These are phyloP conservation scores for Penicillium sp. DNA, from an alignment of 2,329 filamentous ascomycete genomes.

Conservation along the genomic window DNA sequence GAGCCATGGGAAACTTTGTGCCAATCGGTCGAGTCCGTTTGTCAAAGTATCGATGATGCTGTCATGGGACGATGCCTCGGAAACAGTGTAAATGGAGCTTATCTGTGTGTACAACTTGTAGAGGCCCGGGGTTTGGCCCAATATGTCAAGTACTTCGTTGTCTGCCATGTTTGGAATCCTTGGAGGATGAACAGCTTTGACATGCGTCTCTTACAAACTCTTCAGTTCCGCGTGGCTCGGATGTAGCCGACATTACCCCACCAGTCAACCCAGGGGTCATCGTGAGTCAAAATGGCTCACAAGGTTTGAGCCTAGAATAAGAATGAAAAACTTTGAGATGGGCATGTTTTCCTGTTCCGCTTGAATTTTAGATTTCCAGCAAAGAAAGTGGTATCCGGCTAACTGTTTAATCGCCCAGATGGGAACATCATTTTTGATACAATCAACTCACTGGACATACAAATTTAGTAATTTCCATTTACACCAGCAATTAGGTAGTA, in stretches of 20 bases:
- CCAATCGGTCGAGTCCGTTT: conserved; percentile 14
- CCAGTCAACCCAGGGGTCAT: background rate
- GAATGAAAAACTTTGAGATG: too few relatives aligned
- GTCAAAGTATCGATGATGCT: conserved; percentile 10
- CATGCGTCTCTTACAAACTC: background rate
- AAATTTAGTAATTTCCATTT: too few relatives aligned
- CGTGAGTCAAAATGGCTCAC: conserved; percentile 1
- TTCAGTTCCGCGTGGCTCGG: background rate
- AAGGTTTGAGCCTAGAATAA: too few relatives aligned
- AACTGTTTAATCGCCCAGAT: too few relatives aligned
- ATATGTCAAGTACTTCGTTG: conserved; percentile 6
- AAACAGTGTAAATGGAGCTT: conserved; percentile 9
- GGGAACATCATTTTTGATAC: too few relatives aligned
- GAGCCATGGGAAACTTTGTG: conserved; percentile 15
- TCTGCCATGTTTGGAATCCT: background rate
- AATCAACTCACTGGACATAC: too few relatives aligned
- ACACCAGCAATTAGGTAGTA: too few relatives aligned
- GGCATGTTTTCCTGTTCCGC: too few relatives aligned
- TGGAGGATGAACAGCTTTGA: background rate
- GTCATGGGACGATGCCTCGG: conserved; percentile 8
- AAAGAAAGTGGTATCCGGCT: too few relatives aligned
- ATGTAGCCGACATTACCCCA: background rate
- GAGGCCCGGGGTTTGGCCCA: conserved; percentile 11
- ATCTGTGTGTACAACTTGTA: conserved; percentile 21
- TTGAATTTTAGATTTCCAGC: too few relatives aligned